Percentiles rank a stretch among this genome's conserved stretches.
Evolutionary conservation across 768 basidiomycete species (phyloP).

Genomic region (Mycena indigotica): DNA sequence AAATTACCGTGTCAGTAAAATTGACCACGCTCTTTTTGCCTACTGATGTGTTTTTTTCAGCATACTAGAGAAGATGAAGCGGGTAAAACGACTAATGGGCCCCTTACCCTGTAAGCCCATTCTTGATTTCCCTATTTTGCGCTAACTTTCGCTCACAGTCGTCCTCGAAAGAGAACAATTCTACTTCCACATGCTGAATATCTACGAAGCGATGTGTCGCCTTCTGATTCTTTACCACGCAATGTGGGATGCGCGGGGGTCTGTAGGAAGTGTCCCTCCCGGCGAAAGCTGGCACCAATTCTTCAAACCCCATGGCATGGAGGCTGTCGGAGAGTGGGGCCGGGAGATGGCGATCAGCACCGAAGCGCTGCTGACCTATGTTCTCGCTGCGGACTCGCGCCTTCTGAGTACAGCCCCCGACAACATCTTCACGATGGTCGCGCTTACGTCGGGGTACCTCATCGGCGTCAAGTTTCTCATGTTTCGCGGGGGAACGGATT

Average conservation of each 20-base stretch:
- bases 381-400: slow-evolving; percentile 31
- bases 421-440: slow-evolving; percentile 43
- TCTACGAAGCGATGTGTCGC: slow-evolving; percentile 40
- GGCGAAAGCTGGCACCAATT: slow-evolving; percentile 24
- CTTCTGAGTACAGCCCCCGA: slow-evolving; percentile 42
- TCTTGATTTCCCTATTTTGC: slow-evolving; percentile 15
- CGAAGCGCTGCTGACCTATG: slow-evolving; percentile 36
- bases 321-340: slow-evolving; percentile 38
- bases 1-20: slow-evolving; percentile 31
- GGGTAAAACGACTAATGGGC: slow-evolving; percentile 12
- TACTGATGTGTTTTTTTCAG: not conserved
- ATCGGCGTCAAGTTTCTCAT: slow-evolving; percentile 40
- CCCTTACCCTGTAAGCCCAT: slow-evolving; percentile 19
- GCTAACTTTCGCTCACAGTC: slow-evolving; percentile 30
- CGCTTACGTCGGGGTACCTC: slow-evolving; percentile 40
- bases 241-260: slow-evolving; percentile 24
- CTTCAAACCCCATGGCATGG: slow-evolving; percentile 37
- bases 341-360: slow-evolving; percentile 38
- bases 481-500: slow-evolving; percentile 31
- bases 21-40: slow-evolving; percentile 23
- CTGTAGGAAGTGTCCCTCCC: slow-evolving; percentile 11
- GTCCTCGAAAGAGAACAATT: slow-evolving; percentile 42
- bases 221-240: slow-evolving; percentile 38
- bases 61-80: slow-evolving; percentile 17
- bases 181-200: slow-evolving; percentile 38